Evolutionary conservation across 2,329 filamentous ascomycete species (phyloP).

Genomic region (Calonectria hongkongensis): DNA sequence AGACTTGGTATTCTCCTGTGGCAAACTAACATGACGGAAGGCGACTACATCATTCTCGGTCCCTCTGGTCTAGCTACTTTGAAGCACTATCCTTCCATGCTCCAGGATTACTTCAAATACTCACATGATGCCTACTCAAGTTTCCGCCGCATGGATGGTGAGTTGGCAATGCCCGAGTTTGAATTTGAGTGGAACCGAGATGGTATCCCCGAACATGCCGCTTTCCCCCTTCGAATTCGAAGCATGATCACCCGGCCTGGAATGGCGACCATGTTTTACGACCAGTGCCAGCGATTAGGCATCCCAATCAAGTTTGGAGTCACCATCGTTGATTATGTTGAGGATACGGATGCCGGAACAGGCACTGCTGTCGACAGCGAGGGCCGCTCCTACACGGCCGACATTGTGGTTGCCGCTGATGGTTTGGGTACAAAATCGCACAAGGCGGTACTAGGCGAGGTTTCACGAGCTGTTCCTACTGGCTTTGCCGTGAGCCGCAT

Average conservation of each 20-base stretch:
- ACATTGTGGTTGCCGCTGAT: conserved; percentile 10
- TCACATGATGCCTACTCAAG: background rate
- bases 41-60: background rate
- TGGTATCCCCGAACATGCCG: background rate
- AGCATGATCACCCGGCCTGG: conserved; percentile 1
- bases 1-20: too few relatives aligned
- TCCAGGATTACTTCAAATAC: background rate
- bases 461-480: background rate
- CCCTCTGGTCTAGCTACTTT: conserved; percentile 6
- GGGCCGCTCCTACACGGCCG: background rate
- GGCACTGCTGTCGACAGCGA: background rate
- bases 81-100: background rate
- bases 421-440: conserved; percentile 5
- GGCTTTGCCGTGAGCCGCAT: background rate
- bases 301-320: background rate
- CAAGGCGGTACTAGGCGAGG: background rate
- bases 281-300: background rate
- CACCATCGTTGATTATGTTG: background rate
- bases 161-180: background rate
- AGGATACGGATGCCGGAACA: background rate
- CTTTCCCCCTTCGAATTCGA: background rate
- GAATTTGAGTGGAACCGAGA: conserved; percentile 15
- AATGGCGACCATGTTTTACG: conserved; percentile 2
- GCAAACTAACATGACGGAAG: background rate
- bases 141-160: background rate